These are phyloP conservation scores for Aspergillus felis DNA, from an alignment of 2,329 filamentous ascomycete genomes.

Conservation along the genomic window DNA sequence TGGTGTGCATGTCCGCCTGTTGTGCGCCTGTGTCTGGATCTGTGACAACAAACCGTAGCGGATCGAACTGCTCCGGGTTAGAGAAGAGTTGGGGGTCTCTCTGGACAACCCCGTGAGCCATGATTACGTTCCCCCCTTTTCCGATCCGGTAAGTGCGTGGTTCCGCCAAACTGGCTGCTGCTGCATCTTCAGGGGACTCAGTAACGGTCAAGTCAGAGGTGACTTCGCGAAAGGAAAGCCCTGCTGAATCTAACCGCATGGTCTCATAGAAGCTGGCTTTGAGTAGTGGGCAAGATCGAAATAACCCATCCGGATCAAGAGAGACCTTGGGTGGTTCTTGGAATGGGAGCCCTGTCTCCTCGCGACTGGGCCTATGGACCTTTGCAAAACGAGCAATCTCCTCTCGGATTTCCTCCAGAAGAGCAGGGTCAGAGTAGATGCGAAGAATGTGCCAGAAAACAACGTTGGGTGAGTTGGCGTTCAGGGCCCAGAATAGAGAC, in stretches of 20 bases:
- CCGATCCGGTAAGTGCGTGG: slow-evolving; percentile 39
- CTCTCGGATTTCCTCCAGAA: slow-evolving; percentile 41
- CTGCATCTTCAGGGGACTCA: slow-evolving; percentile 38
- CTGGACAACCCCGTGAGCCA: slow-evolving; percentile 45
- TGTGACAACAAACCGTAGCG: slow-evolving; percentile 45
- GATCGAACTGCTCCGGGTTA: slow-evolving; percentile 42
- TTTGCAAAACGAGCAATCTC: slow-evolving; percentile 45
- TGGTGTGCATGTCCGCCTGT: slow-evolving; percentile 37
- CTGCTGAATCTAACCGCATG: slow-evolving; percentile 42
- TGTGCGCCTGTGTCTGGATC: slow-evolving; percentile 33
- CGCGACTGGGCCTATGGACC: slow-evolving; percentile 32
- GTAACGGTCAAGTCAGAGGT: slow-evolving; percentile 36
- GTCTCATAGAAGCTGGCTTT: slow-evolving; percentile 47
- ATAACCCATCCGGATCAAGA: slow-evolving; percentile 39
- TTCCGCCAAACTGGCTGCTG: slow-evolving; percentile 19
- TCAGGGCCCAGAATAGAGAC: slow-evolving; percentile 54
- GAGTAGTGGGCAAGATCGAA: slow-evolving; percentile 44
- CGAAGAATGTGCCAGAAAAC: slow-evolving; percentile 51
- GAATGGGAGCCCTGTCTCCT: slow-evolving; percentile 40
- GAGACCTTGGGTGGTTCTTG: slow-evolving; percentile 41
- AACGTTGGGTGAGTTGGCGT: slow-evolving; percentile 50
- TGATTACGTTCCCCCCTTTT: slow-evolving; percentile 41
- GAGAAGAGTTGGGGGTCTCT: slow-evolving; percentile 39
- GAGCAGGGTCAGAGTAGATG: slow-evolving; percentile 39
- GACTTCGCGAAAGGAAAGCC: slow-evolving; percentile 41